phyloP scores from a whole-genome alignment of 2,329 filamentous ascomycete species.

The Trichoderma polysporum region DNA sequence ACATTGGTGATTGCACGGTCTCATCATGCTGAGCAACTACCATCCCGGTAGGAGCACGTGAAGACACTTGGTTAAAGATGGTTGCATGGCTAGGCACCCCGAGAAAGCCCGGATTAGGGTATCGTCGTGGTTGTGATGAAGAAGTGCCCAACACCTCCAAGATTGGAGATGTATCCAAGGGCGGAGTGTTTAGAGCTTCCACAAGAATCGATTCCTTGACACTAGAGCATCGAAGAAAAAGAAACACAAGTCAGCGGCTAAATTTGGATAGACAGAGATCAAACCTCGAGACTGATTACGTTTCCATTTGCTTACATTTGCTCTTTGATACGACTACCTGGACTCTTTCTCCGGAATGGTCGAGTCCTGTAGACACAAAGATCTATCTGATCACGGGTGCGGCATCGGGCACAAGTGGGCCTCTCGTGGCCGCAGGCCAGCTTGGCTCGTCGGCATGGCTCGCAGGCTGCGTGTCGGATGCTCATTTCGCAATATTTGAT shows the following conservation, averaged over 20 bases:
- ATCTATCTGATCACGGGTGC: neutral
- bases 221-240: neutral
- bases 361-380: constrained; percentile 11
- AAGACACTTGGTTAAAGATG: constrained; percentile 18
- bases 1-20: neutral
- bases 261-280: neutral
- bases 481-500: neutral
- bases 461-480: constrained; percentile 15
- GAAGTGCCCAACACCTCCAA: constrained; percentile 1
- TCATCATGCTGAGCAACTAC: neutral
- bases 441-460: constrained; percentile 12
- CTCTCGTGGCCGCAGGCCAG: constrained; percentile 13
- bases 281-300: neutral
- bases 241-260: neutral
- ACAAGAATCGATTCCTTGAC: neutral
- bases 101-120: constrained; percentile 13
- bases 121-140: neutral
- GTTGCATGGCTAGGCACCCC: constrained; percentile 10
- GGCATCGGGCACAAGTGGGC: constrained; percentile 14
- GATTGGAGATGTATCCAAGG: constrained; percentile 9
- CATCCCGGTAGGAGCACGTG: constrained; percentile 3
- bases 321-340: neutral
- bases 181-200: constrained; percentile 5
- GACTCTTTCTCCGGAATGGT: constrained; percentile 10
- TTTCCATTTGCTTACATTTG: neutral